These are phyloP conservation scores for Limnanthes douglasii DNA, from an alignment of 345 rosid genomes.

Conservation along the genomic window DNA sequence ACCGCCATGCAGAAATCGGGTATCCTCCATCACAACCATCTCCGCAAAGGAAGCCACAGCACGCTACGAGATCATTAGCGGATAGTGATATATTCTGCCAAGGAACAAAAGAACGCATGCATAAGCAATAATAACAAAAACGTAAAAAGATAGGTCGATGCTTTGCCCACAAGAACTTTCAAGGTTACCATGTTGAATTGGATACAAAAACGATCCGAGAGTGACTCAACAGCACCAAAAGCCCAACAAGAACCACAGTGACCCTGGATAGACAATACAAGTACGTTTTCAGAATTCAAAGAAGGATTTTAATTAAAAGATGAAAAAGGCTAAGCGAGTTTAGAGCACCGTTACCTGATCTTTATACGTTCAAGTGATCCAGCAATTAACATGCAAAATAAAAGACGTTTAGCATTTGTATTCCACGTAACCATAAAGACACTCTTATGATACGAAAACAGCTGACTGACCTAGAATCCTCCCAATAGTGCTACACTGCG, in stretches of 20 bases:
- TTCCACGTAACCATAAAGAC: not conserved
- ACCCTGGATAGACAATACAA: slow-evolving; percentile 38
- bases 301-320: not conserved
- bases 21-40: slow-evolving; percentile 84
- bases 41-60: slow-evolving; percentile 94
- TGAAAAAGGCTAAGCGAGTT: slow-evolving; percentile 4
- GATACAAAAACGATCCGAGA: slow-evolving; percentile 95
- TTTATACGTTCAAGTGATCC: slow-evolving; percentile 17
- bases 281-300: slow-evolving; percentile 9
- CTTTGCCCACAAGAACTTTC: no score
- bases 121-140: no score
- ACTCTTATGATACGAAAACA: not conserved
- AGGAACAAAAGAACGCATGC: not conserved
- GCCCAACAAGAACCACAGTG: slow-evolving; percentile 99
- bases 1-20: slow-evolving; percentile 74
- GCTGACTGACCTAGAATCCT: slow-evolving; percentile 59
- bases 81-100: slow-evolving; percentile 72
- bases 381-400: slow-evolving; percentile 13
- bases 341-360: slow-evolving; percentile 98
- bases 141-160: no score
- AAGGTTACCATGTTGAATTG: slow-evolving; percentile 62
- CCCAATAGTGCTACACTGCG: slow-evolving; percentile 63
- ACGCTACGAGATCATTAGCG: slow-evolving; percentile 80
- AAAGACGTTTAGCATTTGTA: slow-evolving; percentile 14
- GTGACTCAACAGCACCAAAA: slow-evolving; percentile 89